phyloP scores from a whole-genome alignment of 306 rosid species.

The Dalbergia cochinchinensis region DNA sequence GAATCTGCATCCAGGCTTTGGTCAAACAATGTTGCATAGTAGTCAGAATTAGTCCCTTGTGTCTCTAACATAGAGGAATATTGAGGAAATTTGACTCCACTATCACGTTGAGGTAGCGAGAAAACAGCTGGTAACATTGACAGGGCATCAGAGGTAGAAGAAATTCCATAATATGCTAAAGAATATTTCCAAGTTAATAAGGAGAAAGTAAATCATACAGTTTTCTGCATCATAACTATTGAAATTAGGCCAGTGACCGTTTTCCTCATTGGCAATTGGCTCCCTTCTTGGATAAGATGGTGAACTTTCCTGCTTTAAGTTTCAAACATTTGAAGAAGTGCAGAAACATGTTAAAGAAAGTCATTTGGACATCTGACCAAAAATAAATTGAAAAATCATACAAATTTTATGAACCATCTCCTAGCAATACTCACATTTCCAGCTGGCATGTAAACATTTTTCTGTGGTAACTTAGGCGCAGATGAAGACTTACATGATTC shows the following conservation, averaged over 20 bases:
- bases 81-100: constrained; percentile 53
- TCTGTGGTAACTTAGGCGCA: constrained; percentile 42
- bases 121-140: constrained; percentile 63
- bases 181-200: constrained; percentile 10
- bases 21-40: constrained; percentile 58
- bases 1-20: constrained; percentile 62
- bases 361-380: constrained; percentile 33
- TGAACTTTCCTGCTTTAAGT: constrained; percentile 59
- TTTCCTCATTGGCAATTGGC: constrained; percentile 55
- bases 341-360: constrained; percentile 21
- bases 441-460: constrained; percentile 49
- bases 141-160: constrained; percentile 52
- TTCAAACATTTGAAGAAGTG: constrained; percentile 29
- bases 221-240: constrained; percentile 48
- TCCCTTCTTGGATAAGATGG: constrained; percentile 49
- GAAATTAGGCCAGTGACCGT: constrained; percentile 60
- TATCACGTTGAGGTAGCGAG: constrained; percentile 51
- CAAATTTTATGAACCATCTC: constrained; percentile 39
- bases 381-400: constrained; percentile 30
- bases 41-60: constrained; percentile 56
- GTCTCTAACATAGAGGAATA: constrained; percentile 59
- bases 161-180: constrained; percentile 37
- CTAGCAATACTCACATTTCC: constrained; percentile 62
- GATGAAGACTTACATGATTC: constrained; percentile 54
- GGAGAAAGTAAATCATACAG: constrained; percentile 56